Conservation (phyloP, 352 stramenopile genomes). For the Nothophytophthora sp. region DNA sequence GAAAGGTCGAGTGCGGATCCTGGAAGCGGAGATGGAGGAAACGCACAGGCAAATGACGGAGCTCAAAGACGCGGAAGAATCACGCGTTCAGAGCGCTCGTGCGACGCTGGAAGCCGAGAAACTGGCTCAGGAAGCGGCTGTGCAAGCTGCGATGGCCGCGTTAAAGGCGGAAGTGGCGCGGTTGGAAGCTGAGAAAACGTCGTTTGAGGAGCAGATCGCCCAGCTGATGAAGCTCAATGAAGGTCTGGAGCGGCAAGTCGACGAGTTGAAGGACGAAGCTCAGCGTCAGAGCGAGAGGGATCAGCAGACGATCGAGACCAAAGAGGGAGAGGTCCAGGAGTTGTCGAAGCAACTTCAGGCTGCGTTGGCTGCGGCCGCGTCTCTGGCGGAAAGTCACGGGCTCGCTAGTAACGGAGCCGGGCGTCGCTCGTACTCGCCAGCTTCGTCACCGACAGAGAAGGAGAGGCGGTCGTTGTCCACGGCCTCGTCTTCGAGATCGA, state of each 20-base stretch:
- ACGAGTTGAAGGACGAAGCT: slow-evolving; percentile 36
- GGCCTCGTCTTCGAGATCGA: slow-evolving; percentile 35
- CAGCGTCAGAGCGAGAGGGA: slow-evolving; percentile 36
- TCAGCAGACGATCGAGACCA: slow-evolving; percentile 46
- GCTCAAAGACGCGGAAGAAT: slow-evolving; percentile 15
- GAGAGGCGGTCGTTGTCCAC: slow-evolving; percentile 37
- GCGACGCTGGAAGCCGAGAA: slow-evolving; percentile 36
- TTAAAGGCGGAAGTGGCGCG: slow-evolving; percentile 36
- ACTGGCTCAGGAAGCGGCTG: slow-evolving; percentile 14
- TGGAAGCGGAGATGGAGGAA: slow-evolving; percentile 41
- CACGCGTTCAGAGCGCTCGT: slow-evolving; percentile 15
- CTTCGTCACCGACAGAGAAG: slow-evolving; percentile 34
- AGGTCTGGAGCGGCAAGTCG: slow-evolving; percentile 27
- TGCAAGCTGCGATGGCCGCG: slow-evolving; percentile 29
- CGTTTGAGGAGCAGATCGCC: slow-evolving; percentile 39
- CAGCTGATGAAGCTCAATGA: slow-evolving; percentile 36
- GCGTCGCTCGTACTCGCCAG: slow-evolving; percentile 19
- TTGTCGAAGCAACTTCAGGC: slow-evolving; percentile 55
- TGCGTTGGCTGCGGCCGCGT: slow-evolving; percentile 26
- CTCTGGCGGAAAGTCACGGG: not conserved
- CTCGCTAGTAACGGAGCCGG: slow-evolving; percentile 18
- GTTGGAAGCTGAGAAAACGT: slow-evolving; percentile 24
- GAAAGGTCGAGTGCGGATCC: slow-evolving; percentile 31
- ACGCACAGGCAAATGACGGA: slow-evolving; percentile 25
- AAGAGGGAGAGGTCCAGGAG: slow-evolving; percentile 51